Conservation (phyloP, 2,329 filamentous ascomycete genomes). For the Fusarium sp. region DNA sequence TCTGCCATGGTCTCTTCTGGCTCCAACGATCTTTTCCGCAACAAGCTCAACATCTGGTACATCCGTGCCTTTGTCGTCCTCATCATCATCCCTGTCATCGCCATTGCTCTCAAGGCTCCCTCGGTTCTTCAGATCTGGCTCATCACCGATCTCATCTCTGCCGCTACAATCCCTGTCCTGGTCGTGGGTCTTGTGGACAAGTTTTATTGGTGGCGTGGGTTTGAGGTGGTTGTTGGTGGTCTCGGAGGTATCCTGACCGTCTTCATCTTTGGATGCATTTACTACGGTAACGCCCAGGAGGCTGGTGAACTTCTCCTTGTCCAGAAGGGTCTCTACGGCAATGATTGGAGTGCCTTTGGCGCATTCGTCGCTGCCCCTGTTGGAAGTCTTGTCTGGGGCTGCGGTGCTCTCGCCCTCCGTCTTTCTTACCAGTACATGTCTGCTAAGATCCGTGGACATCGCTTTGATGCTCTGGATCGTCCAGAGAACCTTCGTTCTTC, state of each 20-base stretch:
- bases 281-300: constrained; percentile 74
- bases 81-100: constrained; percentile 79
- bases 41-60: constrained; percentile 80
- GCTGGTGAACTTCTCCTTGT: constrained; percentile 78
- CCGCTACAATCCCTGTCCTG: constrained; percentile 79
- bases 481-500: constrained; percentile 52
- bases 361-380: constrained; percentile 85
- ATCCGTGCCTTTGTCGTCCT: constrained; percentile 77
- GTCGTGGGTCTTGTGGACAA: constrained; percentile 76
- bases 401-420: constrained; percentile 71
- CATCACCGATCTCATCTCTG: constrained; percentile 83
- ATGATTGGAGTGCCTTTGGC: constrained; percentile 86
- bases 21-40: constrained; percentile 87
- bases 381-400: constrained; percentile 79
- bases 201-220: constrained; percentile 83
- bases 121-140: constrained; percentile 85
- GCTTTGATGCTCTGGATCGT: constrained; percentile 76
- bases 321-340: constrained; percentile 78
- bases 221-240: constrained; percentile 83
- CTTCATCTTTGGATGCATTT: constrained; percentile 84
- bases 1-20: constrained; percentile 87
- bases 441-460: constrained; percentile 68
- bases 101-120: constrained; percentile 79
- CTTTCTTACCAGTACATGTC: constrained; percentile 68
- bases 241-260: constrained; percentile 83